Evolutionary conservation across 495 filamentous ascomycete genomes (phyloP), one percentile per base, ranked within the genome.

Genomic region (Hypoxylon cercidicola): DNA sequence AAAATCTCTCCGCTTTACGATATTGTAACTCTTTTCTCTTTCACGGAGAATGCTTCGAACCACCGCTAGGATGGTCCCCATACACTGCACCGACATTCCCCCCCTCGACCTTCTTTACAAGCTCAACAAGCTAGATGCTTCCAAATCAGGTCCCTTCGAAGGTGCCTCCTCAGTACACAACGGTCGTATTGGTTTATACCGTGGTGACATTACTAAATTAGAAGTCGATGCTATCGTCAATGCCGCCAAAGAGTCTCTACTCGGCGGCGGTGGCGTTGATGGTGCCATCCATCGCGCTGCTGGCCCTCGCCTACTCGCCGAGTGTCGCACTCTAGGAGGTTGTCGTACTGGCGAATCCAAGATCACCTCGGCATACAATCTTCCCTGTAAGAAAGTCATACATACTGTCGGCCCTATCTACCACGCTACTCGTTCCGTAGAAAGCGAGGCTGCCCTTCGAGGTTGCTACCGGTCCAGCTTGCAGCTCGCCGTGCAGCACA

Each of bases 361-460:
- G 71, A 93, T 96, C 69, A 97, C 95, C 0, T 71, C 77, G 43
- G 93, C 85, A 4, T 93, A 93, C 77, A 64, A 84, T 0, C 79
- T 99, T 4, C 92, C 91, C 8, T 89, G 85, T 75, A 82, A 85
- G 47, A 87, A 88, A 53, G 84, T 98, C 18, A 96, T 98, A 50
- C 95, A 97, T 72, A 83, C 95, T 35, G 95, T 97, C 2, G 95
- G 95, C 0, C 94, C 94, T 3, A 74, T 96, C n/a, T 98, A 96
- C 76, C 50, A 71, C 19, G 64, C 66, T 1, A 53, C 71, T 19
- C 64, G 75, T 3, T 67, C 78, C 10, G 77, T 71, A 2, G 62
- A 66, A 12, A 82, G 83, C 16, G 84, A 83, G 58, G 45, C 53
- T 23, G 70, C 87, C 45, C 80, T 96, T 39, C 75, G 77, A 48